Evolutionary conservation across 148 eudicot species (phyloP), one percentile per base, ranked within the genome.

Genomic region (Cornus controversa): DNA sequence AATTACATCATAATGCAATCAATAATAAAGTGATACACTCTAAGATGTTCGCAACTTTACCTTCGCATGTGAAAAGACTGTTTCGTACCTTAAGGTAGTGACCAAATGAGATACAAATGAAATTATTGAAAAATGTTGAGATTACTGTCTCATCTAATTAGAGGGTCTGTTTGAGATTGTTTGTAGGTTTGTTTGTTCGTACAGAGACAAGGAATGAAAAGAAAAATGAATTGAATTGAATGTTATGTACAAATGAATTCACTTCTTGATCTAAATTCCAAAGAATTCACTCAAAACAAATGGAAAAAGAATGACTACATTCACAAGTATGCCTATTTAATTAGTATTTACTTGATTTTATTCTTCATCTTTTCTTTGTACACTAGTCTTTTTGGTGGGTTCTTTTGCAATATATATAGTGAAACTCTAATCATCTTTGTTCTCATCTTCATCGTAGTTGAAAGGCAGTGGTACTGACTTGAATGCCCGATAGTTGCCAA

Each of bases 401-500:
- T 54, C 16, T 8, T 54, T 54, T 14, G 10, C 5, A 23, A 25
- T 64, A 31, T 15, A 25, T 64, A 31, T 15, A 25, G 15, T 25
- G 31, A 24, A 24, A 10, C 13, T 25, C 14, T 27, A 66, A 20
- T 28, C 20, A 11, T 66, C 69, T 66, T 66, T 27, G 36, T 28
- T 15, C 29, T 66, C 69, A 27, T 26, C 69, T 66, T 66, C 69
- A 27, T 80, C 74, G 24, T 75, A 80, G 67, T 75, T 75, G 72
- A 73, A 77, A 23, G 79, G 79, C 7, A 80, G 40, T 24, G 79
- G 82, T 62, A 75, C 79, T 10, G 73, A 67, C 72, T 80, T 80
- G 70, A 80, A 80, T 36, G 82, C 82, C 10, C 79, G 74, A 9
- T 25, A 80, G 42, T 75, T 75, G 10, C 82, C 79, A 6, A 80